A percentile compares a stretch with the other conserved stretches of the same genome.
Conservation (phyloP, 1,139 yeast genomes). For the Protomyces pachydermus region DNA sequence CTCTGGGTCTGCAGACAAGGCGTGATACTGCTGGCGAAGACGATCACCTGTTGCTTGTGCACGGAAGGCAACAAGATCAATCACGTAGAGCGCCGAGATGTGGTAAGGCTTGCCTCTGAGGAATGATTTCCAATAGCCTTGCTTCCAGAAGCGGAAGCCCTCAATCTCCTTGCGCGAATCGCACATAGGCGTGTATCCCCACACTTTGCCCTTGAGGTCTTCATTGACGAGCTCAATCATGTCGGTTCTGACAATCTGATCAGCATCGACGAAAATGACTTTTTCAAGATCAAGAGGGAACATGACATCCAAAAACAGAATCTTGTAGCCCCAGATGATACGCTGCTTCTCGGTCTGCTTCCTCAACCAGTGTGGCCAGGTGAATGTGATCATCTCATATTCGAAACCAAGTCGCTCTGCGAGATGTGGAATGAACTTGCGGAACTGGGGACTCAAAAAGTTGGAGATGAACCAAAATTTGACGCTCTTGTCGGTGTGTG, state of each 20-base stretch:
- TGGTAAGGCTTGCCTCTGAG: constrained; percentile 61
- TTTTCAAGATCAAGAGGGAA: constrained; percentile 74
- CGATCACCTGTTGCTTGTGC: constrained; percentile 67
- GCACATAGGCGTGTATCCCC: constrained; percentile 85
- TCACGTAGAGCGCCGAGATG: constrained; percentile 74
- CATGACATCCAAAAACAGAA: constrained; percentile 75
- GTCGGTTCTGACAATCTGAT: constrained; percentile 71
- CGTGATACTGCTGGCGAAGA: constrained; percentile 80
- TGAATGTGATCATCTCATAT: constrained; percentile 69
- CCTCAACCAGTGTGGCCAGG: constrained; percentile 90
- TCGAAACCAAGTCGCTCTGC: constrained; percentile 57
- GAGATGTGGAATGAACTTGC: constrained; percentile 52
- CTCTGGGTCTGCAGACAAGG: constrained; percentile 67
- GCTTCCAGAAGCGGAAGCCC: constrained; percentile 87
- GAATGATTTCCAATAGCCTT: constrained; percentile 78
- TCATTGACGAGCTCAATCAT: constrained; percentile 59
- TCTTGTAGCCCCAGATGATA: constrained; percentile 82
- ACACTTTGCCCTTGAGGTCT: constrained; percentile 71
- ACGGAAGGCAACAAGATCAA: constrained; percentile 67
- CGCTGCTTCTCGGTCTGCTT: constrained; percentile 71
- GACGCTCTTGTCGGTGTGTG: constrained; percentile 56
- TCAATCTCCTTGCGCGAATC: constrained; percentile 76
- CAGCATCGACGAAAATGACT: constrained; percentile 82
- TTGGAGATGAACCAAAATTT: constrained; percentile 88
- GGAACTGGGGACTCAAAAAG: constrained; percentile 63